These are phyloP conservation scores for Daedalea quercina DNA, from an alignment of 768 basidiomycete species.

Conservation along the genomic window DNA sequence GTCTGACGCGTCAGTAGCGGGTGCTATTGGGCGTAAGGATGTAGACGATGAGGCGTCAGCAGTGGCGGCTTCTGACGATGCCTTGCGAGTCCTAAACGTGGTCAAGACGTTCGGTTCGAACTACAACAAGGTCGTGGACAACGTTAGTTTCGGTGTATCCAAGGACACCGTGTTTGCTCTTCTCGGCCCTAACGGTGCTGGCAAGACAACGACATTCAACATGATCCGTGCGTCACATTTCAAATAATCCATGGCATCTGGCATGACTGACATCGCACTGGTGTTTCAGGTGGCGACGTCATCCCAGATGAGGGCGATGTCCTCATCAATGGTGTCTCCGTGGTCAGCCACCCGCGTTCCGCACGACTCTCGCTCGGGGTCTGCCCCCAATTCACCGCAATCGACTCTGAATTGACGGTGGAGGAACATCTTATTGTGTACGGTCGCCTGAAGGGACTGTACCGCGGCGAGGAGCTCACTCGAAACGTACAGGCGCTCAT, in stretches of 20 bases:
- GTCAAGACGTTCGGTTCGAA: constrained; percentile 46
- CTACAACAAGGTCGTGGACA: constrained; percentile 56
- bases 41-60: constrained; percentile 47
- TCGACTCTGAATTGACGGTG: constrained; percentile 72
- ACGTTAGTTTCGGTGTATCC: constrained; percentile 64
- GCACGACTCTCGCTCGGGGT: constrained; percentile 71
- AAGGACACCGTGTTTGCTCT: constrained; percentile 62
- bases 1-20: neutral
- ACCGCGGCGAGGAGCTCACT: constrained; percentile 39
- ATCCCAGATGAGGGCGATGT: constrained; percentile 65
- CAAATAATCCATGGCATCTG: neutral
- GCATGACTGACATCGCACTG: no score
- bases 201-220: constrained; percentile 79
- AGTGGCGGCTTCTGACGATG: constrained; percentile 42
- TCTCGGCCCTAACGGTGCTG: constrained; percentile 79
- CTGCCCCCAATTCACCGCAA: constrained; percentile 81
- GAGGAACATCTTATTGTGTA: constrained; percentile 71
- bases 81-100: constrained; percentile 55
- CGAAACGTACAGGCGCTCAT: constrained; percentile 52
- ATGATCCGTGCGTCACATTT: constrained; percentile 57
- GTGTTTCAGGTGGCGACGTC: constrained; percentile 52
- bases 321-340: constrained; percentile 58
- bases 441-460: constrained; percentile 66
- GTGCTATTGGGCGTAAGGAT: constrained; percentile 28
- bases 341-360: constrained; percentile 52